phyloP scores from a whole-genome alignment of 495 filamentous ascomycete genomes.

The Glutinoglossum americanum region DNA sequence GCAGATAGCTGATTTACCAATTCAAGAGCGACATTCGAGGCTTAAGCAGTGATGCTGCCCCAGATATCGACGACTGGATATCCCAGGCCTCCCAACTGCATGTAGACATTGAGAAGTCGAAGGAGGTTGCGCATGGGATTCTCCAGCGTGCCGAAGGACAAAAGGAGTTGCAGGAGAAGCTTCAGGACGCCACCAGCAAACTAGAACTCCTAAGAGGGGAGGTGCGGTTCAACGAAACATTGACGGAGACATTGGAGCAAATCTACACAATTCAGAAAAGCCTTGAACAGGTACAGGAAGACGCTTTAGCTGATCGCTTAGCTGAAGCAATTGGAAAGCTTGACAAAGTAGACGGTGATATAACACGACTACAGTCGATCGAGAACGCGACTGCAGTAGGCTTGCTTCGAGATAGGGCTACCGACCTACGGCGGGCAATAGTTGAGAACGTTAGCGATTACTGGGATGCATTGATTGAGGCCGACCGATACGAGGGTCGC shows the following conservation, averaged over 20 bases:
- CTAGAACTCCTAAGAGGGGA: constrained; percentile 51
- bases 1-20: not conserved
- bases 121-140: constrained; percentile 51
- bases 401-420: constrained; percentile 13
- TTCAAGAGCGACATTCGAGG: constrained; percentile 43
- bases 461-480: constrained; percentile 19
- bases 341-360: constrained; percentile 26
- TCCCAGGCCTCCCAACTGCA: constrained; percentile 63
- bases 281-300: constrained; percentile 17
- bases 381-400: constrained; percentile 14
- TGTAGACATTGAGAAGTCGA: constrained; percentile 53
- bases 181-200: constrained; percentile 46
- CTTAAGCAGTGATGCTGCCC: constrained; percentile 48
- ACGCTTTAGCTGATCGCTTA: constrained; percentile 13
- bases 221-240: constrained; percentile 48
- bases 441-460: constrained; percentile 12
- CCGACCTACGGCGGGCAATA: constrained; percentile 14
- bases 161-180: constrained; percentile 31
- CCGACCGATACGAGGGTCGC: constrained; percentile 9
- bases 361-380: constrained; percentile 12
- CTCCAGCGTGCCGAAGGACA: constrained; percentile 46
- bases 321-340: constrained; percentile 20
- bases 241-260: constrained; percentile 37
- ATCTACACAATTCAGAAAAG: constrained; percentile 29
- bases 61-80: constrained; percentile 71